Evolutionary conservation across 2,329 filamentous ascomycete species (phyloP).

Genomic region (Fusarium algeriense): DNA sequence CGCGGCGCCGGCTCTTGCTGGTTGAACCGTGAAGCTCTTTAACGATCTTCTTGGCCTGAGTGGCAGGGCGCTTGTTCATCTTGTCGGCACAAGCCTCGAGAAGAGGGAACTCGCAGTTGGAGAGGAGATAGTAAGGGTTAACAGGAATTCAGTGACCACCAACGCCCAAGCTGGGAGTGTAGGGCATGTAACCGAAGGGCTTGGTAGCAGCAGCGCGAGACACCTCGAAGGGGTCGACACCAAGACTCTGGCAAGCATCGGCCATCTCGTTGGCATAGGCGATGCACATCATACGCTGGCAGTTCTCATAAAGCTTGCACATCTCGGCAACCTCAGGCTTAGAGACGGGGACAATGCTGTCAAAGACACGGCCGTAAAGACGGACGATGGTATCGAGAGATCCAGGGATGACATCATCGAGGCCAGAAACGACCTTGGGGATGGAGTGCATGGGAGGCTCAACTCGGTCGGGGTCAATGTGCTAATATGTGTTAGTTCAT

Average conservation of each 20-base stretch:
- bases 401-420: conserved; percentile 59
- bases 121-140: conserved; percentile 65
- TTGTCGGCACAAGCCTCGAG: conserved; percentile 57
- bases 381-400: conserved; percentile 57
- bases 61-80: conserved; percentile 56
- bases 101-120: conserved; percentile 60
- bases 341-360: conserved; percentile 60
- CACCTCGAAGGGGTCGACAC: conserved; percentile 64
- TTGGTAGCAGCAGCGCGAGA: conserved; percentile 61
- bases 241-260: conserved; percentile 59
- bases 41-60: conserved; percentile 23
- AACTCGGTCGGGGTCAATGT: conserved; percentile 63
- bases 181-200: conserved; percentile 65
- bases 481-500: conserved; percentile 45
- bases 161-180: conserved; percentile 61
- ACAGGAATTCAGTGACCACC: conserved; percentile 69
- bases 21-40: neutral
- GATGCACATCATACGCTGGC: conserved; percentile 65
- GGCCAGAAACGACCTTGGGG: conserved; percentile 65
- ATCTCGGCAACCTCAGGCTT: conserved; percentile 67
- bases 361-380: conserved; percentile 61
- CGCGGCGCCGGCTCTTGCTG: conserved; percentile 4
- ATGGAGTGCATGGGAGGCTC: conserved; percentile 58
- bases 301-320: conserved; percentile 69
- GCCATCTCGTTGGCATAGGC: conserved; percentile 69